Evolutionary conservation across 805 yeast species (phyloP), one percentile per base, ranked within the genome.

Genomic region (Wickerhamiella australiensis): DNA sequence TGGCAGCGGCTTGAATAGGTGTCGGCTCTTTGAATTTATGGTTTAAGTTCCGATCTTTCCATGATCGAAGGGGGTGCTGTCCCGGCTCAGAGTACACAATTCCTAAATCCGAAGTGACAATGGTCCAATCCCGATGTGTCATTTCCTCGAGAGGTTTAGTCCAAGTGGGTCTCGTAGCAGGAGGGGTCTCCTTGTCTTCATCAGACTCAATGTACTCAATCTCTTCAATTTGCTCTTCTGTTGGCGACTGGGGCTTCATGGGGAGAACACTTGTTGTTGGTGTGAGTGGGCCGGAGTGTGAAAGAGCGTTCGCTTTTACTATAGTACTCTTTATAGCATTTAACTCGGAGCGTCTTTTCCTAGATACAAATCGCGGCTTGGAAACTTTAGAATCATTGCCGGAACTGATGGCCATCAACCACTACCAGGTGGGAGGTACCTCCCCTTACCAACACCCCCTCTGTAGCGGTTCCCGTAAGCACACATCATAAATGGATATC

Each of bases 101-200:
- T 55, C 75, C 75, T 61, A 69, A 84, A 56, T 88, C 95, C 57
- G 85, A 94, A 54, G 74, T 75, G 62, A 90, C 69, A 29, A 86
- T 80, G 51, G 95, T 72, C 97, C 97, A 90, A 63, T 92, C 97
- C 54, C 96, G 70, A 0, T 72, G 68, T 0, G 76, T 75, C 97
- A 90, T 87, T 37, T 75, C 71, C 0, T 64, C 63, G 1, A 79
- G 64, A 0, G 74, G 62, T 58, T 90, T 92, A 37, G 77, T 71
- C 97, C 97, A 92, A 47, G 50, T 33, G 15, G 38, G 15, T 33
- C 6, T 20, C 9, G 13, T 15, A 15, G 21, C 29, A 26, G 38
- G 15, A 15, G 9, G 15, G 36, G 15, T 31, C 12, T 31, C 12
- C 6, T 8, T 15, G 38, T 12, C 7, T 26, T 11, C 29, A 26